Evolutionary conservation across 2,329 filamentous ascomycete species (phyloP).

Genomic region (Aspergillus novoparasiticus): DNA sequence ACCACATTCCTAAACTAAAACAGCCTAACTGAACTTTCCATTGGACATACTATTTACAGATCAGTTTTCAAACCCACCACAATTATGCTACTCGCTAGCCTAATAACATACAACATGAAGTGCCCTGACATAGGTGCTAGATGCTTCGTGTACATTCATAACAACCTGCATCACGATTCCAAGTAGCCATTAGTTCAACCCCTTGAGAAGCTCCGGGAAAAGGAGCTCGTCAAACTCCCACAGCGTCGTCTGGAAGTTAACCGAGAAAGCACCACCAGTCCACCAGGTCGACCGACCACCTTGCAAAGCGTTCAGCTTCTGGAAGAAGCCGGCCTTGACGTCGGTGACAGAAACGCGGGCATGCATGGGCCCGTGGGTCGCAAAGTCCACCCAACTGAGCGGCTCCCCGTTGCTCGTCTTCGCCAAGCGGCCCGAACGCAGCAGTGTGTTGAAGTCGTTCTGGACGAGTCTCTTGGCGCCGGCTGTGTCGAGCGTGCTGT

Average conservation of each 20-base stretch:
- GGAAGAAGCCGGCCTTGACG: conserved; percentile 39
- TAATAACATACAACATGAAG: not conserved
- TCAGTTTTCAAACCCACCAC: no score
- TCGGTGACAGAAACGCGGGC: conserved; percentile 34
- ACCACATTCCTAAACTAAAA: no score
- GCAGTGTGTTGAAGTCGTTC: conserved; percentile 20
- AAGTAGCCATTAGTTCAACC: conserved; percentile 5
- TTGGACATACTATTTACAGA: no score
- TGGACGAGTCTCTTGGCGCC: conserved; percentile 20
- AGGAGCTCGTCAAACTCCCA: conserved; percentile 29
- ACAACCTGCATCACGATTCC: not conserved
- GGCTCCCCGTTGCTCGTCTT: conserved; percentile 11
- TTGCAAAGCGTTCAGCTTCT: conserved; percentile 43
- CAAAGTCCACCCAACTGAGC: conserved; percentile 26
- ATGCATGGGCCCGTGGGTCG: conserved; percentile 34
- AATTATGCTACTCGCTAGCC: not conserved
- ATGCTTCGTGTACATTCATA: not conserved
- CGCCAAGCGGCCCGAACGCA: conserved; percentile 14
- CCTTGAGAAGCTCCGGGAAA: conserved; percentile 21
- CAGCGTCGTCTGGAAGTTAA: conserved; percentile 28
- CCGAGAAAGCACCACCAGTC: conserved; percentile 35
- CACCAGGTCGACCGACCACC: conserved; percentile 44
- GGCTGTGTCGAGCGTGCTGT: conserved; percentile 15
- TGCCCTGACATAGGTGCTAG: not conserved
- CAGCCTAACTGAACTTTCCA: no score